A percentile compares a stretch with the other conserved stretches of the same genome.
Evolutionary conservation across 148 eudicot species (phyloP).

Genomic region (Cornus controversa): DNA sequence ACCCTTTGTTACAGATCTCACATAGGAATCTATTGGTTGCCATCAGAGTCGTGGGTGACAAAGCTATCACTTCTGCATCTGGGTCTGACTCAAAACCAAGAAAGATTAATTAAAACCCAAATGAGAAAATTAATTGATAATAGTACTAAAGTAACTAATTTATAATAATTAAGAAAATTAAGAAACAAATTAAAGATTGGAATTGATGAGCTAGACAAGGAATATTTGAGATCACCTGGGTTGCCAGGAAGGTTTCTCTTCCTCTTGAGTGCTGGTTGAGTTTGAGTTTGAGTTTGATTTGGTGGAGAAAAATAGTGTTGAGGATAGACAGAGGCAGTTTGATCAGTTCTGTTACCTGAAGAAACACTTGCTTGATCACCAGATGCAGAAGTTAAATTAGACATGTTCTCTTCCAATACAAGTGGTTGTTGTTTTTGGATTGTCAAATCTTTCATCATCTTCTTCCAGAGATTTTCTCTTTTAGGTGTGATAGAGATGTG

Average conservation of each 20-base stretch:
- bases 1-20: constrained; percentile 90
- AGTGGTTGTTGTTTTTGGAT: constrained; percentile 10
- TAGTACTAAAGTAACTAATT: too few relatives aligned
- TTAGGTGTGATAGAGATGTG: constrained; percentile 23
- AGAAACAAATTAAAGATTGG: too few relatives aligned
- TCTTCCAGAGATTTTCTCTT: constrained; percentile 17
- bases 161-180: too few relatives aligned
- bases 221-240: constrained; percentile 67
- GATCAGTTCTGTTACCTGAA: constrained; percentile 29
- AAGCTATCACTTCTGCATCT: constrained; percentile 83
- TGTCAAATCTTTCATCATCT: constrained; percentile 33
- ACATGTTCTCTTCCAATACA: constrained; percentile 57
- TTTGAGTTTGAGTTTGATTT: constrained; percentile 12
- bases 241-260: constrained; percentile 89
- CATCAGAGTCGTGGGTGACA: constrained; percentile 73
- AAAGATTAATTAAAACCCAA: neutral
- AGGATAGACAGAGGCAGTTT: constrained; percentile 19
- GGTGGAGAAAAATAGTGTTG: constrained; percentile 30
- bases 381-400: constrained; percentile 76
- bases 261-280: constrained; percentile 37
- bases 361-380: constrained; percentile 54
- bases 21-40: constrained; percentile 87
- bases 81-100: constrained; percentile 49
- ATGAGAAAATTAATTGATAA: neutral
- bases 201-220: too few relatives aligned